Conservation (phyloP, 2,329 filamentous ascomycete species). For the Penicillium aurantiogriseum region DNA sequence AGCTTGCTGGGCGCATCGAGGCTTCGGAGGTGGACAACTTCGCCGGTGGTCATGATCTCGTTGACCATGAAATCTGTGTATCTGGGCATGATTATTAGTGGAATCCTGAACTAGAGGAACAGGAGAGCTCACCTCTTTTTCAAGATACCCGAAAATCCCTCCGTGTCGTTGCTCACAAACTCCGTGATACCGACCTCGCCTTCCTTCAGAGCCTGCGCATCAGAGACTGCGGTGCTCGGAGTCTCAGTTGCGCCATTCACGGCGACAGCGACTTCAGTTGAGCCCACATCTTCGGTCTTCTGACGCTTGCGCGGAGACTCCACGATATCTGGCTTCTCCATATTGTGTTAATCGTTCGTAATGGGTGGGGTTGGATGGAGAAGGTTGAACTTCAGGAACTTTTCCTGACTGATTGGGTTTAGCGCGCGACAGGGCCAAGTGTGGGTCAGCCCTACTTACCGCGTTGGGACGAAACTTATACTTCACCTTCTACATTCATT, state of each 20-base stretch:
- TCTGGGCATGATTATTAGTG: slow-evolving; percentile 40
- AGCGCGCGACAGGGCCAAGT: slow-evolving; percentile 23
- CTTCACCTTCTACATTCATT: not conserved
- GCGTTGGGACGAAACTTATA: slow-evolving; percentile 16
- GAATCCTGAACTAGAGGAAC: not conserved
- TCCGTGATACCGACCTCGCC: slow-evolving; percentile 60
- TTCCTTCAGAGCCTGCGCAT: slow-evolving; percentile 42
- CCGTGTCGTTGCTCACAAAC: slow-evolving; percentile 58
- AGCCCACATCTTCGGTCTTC: slow-evolving; percentile 30
- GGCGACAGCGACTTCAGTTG: slow-evolving; percentile 18
- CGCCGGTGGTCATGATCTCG: slow-evolving; percentile 74
- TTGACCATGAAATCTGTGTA: slow-evolving; percentile 94
- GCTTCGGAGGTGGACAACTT: slow-evolving; percentile 69
- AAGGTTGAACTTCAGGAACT: slow-evolving; percentile 17
- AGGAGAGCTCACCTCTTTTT: slow-evolving; percentile 59
- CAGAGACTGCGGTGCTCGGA: slow-evolving; percentile 13
- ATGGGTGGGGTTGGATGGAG: slow-evolving; percentile 8
- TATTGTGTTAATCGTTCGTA: slow-evolving; percentile 20
- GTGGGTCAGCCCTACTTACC: slow-evolving; percentile 25
- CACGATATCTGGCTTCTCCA: slow-evolving; percentile 33
- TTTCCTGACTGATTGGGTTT: slow-evolving; percentile 21
- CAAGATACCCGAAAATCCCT: slow-evolving; percentile 62
- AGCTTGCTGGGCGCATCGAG: slow-evolving; percentile 34
- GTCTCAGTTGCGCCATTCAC: slow-evolving; percentile 15
- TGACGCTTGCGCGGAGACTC: slow-evolving; percentile 40